Base-by-base conservation (phyloP, 352 stramenopile genomes). In the Phytophthora cryptogea region DNA sequence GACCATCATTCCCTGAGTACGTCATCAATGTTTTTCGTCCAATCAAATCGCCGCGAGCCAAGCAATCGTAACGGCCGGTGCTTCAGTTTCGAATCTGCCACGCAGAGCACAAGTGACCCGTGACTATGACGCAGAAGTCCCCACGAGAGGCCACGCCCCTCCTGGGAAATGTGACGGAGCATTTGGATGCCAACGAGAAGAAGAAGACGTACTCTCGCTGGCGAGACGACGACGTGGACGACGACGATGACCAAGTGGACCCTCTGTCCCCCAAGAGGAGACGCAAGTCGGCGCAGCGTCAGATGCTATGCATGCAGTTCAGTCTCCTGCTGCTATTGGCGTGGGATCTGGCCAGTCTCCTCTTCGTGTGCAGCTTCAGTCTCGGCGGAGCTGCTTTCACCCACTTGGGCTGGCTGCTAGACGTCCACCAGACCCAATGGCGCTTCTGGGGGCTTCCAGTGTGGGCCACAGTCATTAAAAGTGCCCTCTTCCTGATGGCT, bases 381-480 rank as follows among this genome's bases (percentile, higher is more conserved):
- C 66, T 92, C 26, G 80, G 80, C 5, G 52, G 54, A 5, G 27
- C 49, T 0, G 70, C 56, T 39, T 86, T 90, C 44, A 54, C 69
- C 8, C 31, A 35, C 2, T 28, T 76, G 28, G 10, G 45, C 11
- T 92, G 83, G 83, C 71, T 92, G 10, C 53, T 84, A 26, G 72
- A 79, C 27, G 54, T 72, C 2, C 51, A 69, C 8, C 54, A 64
- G 26, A 57, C 75, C 28, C 68, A 78, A 35, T 94, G 82, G 82
- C 80, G 80, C 46, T 94, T 83, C 78, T 91, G 83, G 76, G 82
- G 82, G 2, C 58, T 94, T 1, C 83, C 85, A 0, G 80, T 91
- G 40, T 76, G 76, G 54, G 76, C 76, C 28, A 92, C 82, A 27
- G 35, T 80, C 23, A 48, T 63, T 52, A 94, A 94, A 59, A 81